These are phyloP conservation scores for Rhypophila decipiens DNA, from an alignment of 495 filamentous ascomycete species.

Conservation along the genomic window DNA sequence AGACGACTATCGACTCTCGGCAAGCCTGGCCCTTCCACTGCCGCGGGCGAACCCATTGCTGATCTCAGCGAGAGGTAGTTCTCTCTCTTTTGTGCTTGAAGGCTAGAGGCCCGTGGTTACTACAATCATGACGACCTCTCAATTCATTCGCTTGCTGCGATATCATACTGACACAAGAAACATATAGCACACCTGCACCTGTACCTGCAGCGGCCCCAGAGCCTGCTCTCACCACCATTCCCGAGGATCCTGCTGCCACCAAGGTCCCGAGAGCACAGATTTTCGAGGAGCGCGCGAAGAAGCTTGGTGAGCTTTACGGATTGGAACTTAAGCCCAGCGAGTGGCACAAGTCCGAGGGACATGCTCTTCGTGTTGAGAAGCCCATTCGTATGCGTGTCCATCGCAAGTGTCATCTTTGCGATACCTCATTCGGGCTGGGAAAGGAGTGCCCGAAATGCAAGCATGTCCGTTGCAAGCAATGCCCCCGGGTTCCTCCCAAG, in stretches of 20 bases:
- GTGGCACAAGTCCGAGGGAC: slow-evolving; percentile 53
- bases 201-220: slow-evolving; percentile 17
- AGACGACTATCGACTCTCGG: slow-evolving; percentile 22
- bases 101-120: background rate
- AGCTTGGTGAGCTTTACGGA: slow-evolving; percentile 69
- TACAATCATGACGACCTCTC: background rate
- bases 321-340: slow-evolving; percentile 63
- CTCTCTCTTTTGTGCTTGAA: background rate
- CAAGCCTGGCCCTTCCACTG: slow-evolving; percentile 12
- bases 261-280: slow-evolving; percentile 41
- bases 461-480: slow-evolving; percentile 74
- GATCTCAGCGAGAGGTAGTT: slow-evolving; percentile 26
- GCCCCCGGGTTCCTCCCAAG: slow-evolving; percentile 64
- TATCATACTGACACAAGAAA: slow-evolving; percentile 8
- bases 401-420: slow-evolving; percentile 72
- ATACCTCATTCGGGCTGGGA: slow-evolving; percentile 52
- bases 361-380: slow-evolving; percentile 72
- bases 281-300: slow-evolving; percentile 63
- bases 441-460: slow-evolving; percentile 65
- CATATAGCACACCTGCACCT: slow-evolving; percentile 21
- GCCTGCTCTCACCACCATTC: too few species aligned
- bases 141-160: background rate
- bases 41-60: slow-evolving; percentile 14
- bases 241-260: slow-evolving; percentile 16
- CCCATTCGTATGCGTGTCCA: slow-evolving; percentile 88